Base-by-base conservation (phyloP, 1,284 basidiomycete genomes). In the Rhodotorula mucilaginosa region DNA sequence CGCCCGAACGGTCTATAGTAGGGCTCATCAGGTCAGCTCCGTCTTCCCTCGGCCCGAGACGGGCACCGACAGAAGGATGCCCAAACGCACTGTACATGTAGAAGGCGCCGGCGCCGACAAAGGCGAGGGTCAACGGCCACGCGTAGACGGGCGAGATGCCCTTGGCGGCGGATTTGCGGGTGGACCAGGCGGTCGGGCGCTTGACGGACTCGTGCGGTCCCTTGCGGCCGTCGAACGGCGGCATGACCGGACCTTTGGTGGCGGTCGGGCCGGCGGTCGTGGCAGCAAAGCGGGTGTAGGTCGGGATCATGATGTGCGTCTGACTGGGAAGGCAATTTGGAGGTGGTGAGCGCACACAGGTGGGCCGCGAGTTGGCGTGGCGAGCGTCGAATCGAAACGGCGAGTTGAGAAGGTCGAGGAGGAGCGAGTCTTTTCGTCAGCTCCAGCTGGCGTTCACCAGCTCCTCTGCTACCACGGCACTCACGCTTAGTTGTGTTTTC, bases 181-280 rank as follows among this genome's bases (percentile, higher is more conserved):
- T 44, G 12, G 46, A 29, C 63, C 63, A 64, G 12, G 63, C 63
- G 3, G 63, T 64, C 7, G 44, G 44, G 19, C 48, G 61, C 57
- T 39, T 58, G 61, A 62, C 34, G 49, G 61, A 51, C 61, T 49
- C 26, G 48, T 62, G 61, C 21, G 61, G 49, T 2, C 48, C 49
- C 29, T 10, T 46, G 39, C 39, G 58, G 58, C 58, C 39, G 39
- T 59, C 58, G 29, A 23, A 31, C 16, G 47, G 46, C 13, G 46
- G 47, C 29, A 31, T 15, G 13, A 44, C 39, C 49, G 49, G 21
- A 51, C 49, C 21, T n/a, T 51, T 51, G 49, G 29, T 10, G 60
- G 15, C 29, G 60, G 29, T 21, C 18, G 46, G 46, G 10, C 29
- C 60, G 29, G 60, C 18, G 47, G 48, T 29, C 19, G 48, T 29